phyloP scores from a whole-genome alignment of 2,329 filamentous ascomycete genomes.

The Trichoderma semiorbis region DNA sequence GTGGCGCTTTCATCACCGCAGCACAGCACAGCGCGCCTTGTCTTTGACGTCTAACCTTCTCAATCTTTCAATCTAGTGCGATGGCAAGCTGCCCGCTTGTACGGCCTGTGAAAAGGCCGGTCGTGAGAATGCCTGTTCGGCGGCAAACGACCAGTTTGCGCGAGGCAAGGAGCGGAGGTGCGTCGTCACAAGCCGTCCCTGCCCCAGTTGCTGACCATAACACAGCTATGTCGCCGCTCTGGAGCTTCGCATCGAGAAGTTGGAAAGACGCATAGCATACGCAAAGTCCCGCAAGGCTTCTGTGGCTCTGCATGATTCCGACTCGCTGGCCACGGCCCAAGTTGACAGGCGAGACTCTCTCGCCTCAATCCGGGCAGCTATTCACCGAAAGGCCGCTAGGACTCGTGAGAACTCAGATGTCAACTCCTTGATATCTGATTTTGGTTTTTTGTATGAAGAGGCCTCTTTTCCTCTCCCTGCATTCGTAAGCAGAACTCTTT shows the following conservation, averaged over 20 bases:
- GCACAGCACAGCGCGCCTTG: background rate
- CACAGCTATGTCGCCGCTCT: conserved; percentile 84
- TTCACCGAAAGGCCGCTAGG: conserved; percentile 61
- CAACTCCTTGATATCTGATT: conserved; percentile 88
- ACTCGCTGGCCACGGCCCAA: conserved; percentile 33
- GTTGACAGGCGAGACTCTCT: conserved; percentile 62
- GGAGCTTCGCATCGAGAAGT: conserved; percentile 84
- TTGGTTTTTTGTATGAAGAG: conserved; percentile 73
- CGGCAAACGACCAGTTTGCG: conserved; percentile 93
- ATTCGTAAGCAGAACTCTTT: background rate
- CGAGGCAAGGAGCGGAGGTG: conserved; percentile 89
- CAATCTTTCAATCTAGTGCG: conserved; percentile 55
- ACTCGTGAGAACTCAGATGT: conserved; percentile 78
- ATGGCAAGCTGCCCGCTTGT: conserved; percentile 92
- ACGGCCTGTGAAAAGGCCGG: conserved; percentile 93
- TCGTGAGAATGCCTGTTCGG: conserved; percentile 81
- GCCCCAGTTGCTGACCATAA: background rate
- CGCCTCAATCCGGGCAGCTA: conserved; percentile 58
- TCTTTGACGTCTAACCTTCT: background rate
- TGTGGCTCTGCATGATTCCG: conserved; percentile 61
- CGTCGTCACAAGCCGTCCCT: background rate
- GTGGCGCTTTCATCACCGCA: background rate
- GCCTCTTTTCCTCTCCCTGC: background rate
- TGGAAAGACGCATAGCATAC: conserved; percentile 73
- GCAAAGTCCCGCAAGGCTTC: conserved; percentile 69